Base-by-base conservation (phyloP, 805 yeast genomes). In the Candida endomychidarum region DNA sequence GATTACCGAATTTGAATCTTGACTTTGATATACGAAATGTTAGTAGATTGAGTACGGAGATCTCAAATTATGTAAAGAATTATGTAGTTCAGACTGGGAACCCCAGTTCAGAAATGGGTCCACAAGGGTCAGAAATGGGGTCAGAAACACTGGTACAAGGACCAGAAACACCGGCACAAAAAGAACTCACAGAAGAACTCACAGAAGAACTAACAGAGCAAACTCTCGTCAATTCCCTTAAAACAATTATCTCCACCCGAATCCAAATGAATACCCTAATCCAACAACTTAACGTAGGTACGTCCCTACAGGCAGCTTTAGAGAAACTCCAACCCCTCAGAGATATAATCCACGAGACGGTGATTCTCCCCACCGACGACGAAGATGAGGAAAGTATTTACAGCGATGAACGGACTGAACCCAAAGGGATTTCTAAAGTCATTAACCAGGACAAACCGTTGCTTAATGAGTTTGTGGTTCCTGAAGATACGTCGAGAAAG, bases 351-450 rank as follows among this genome's bases (percentile, higher is more conserved):
- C 72, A 73, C 46, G 70, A 69, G 26, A 65, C 76, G 8, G 63
- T 77, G 8, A 61, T 73, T 12, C 59, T 75, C 30, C 81, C 81
- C 0, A 71, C 67, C 10, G 82, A 75, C 19, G 81, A 77, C 26
- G 56, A 47, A 31, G 41, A 45, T 12, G 47, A 40, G 8, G 46
- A 38, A 5, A 33, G 30, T 26, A 27, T 24, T 9, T 41, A 27
- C 4, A 30, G 30, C 11, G 37, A 27, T 8, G 46, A 47, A 21
- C 14, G 22, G 4, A 67, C 77, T 4, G 84, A 77, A 46, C 83
- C 85, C 0, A 70, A 61, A n/a, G 82, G 80, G 0, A 76, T 78
- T 11, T 67, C 63, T 9, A 64, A 65, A 4, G 77, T 80, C 6
- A 68, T 63, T 2, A 72, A 72, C 45, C 66, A 67, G 33, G 70